Evolutionary conservation across 2,329 filamentous ascomycete species (phyloP).

Genomic region (Beauveria scarabaeidicola): DNA sequence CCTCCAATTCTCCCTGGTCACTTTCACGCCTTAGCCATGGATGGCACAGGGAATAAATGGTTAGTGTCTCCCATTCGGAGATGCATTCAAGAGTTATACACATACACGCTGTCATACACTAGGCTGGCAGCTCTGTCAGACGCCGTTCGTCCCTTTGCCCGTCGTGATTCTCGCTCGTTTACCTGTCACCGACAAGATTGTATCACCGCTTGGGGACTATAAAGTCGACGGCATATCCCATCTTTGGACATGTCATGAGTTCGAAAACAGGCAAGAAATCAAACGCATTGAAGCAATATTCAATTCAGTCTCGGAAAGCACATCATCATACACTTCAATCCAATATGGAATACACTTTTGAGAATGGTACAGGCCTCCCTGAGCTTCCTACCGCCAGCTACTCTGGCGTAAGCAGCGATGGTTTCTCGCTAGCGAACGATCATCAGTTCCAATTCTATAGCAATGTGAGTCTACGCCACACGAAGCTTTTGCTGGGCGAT

Average conservation of each 20-base stretch:
- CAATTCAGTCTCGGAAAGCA: too few species aligned
- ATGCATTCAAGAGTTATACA: background rate
- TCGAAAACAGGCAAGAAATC: background rate
- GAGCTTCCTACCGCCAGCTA: too few species aligned
- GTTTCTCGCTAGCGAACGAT: too few species aligned
- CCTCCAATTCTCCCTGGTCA: background rate
- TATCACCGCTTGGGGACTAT: background rate
- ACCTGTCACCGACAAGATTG: background rate
- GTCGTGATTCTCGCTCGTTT: background rate
- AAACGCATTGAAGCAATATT: too few species aligned
- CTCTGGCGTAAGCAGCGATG: too few species aligned
- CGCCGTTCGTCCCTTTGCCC: background rate
- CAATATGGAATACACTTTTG: too few species aligned
- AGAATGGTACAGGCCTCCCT: too few species aligned
- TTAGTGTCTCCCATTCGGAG: background rate
- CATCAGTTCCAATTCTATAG: too few species aligned
- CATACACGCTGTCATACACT: background rate
- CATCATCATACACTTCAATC: too few species aligned
- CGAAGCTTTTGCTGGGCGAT: too few species aligned
- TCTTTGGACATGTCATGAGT: background rate
- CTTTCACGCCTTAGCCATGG: background rate
- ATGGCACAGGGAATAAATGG: slow-evolving; percentile 1
- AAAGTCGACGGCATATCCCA: background rate
- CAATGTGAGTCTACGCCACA: too few species aligned
- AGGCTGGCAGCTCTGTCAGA: background rate